Conservation (phyloP, 108 stramenopile species). For the Stephanodiscus triporus region DNA sequence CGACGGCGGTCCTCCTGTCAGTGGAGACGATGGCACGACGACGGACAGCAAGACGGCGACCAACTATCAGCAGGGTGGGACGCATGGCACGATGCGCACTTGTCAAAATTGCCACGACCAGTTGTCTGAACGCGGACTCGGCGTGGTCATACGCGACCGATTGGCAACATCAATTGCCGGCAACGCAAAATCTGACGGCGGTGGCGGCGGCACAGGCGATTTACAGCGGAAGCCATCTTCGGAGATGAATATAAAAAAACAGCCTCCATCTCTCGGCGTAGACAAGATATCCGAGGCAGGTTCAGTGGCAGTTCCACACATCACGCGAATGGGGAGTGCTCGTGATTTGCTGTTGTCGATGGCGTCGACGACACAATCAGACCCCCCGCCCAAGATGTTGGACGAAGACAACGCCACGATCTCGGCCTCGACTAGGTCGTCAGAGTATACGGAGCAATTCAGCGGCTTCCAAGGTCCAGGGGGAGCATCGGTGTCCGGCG, state of each 20-base stretch:
- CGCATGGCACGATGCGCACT: conserved; percentile 57
- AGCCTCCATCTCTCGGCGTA: neutral
- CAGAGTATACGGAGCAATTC: conserved; percentile 38
- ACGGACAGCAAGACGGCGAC: conserved; percentile 1
- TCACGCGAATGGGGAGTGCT: neutral
- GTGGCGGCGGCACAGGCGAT: conserved; percentile 7
- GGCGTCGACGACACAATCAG: neutral
- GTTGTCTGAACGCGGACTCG: conserved; percentile 54
- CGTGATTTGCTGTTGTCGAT: conserved; percentile 28
- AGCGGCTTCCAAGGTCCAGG: conserved; percentile 27
- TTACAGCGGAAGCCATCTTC: conserved; percentile 8
- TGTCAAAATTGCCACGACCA: conserved; percentile 85
- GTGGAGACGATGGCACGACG: conserved; percentile 9
- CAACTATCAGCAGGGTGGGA: conserved; percentile 11
- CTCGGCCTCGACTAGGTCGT: neutral
- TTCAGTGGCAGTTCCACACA: neutral
- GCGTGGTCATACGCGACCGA: conserved; percentile 37
- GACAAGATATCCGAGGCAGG: neutral
- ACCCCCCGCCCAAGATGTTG: neutral
- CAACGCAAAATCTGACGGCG: conserved; percentile 16
- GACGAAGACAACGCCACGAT: conserved; percentile 10
- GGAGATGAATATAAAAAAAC: neutral
- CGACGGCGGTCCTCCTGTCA: neutral
- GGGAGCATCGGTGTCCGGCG: conserved; percentile 17
- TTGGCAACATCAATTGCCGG: neutral